A percentile compares a stretch with the other conserved stretches of the same genome.
phyloP scores from a whole-genome alignment of 169 alveolate species.

The Cryptosporidium sp. region DNA sequence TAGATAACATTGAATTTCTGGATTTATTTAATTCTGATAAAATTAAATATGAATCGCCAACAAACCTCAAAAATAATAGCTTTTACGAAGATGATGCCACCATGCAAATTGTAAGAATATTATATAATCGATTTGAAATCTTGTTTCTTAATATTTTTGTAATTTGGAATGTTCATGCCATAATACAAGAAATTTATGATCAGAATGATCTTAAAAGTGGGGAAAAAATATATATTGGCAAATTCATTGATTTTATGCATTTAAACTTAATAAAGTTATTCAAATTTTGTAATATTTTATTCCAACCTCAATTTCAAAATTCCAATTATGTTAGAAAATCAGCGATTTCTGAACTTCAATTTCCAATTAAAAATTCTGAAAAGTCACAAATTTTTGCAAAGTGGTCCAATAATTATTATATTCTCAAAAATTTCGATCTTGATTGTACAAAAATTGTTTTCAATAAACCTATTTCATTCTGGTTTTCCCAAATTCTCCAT shows the following conservation, averaged over 20 bases:
- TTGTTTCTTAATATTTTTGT: constrained; percentile 36
- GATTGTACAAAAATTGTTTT: constrained; percentile 9
- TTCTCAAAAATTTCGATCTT: constrained; percentile 36
- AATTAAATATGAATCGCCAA: background rate
- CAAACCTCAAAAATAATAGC: background rate
- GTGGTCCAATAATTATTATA: constrained; percentile 20
- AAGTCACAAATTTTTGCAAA: constrained; percentile 22
- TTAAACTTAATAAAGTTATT: background rate
- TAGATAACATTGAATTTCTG: background rate
- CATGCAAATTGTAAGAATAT: constrained; percentile 14
- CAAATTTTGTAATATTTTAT: background rate
- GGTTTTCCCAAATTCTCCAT: constrained; percentile 46
- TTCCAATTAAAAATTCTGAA: constrained; percentile 30
- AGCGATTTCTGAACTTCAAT: constrained; percentile 14
- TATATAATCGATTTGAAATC: constrained; percentile 27
- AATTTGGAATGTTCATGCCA: constrained; percentile 38
- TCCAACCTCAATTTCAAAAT: background rate
- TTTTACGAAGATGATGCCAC: constrained; percentile 47
- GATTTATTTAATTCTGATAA: constrained; percentile 28
- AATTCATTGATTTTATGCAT: background rate
- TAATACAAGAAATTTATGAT: background rate
- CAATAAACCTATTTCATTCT: constrained; percentile 31
- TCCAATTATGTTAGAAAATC: background rate
- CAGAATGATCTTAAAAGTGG: background rate
- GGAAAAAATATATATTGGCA: background rate